Conservation (phyloP, 2,329 filamentous ascomycete species). For the Epicoccum sorghinum region DNA sequence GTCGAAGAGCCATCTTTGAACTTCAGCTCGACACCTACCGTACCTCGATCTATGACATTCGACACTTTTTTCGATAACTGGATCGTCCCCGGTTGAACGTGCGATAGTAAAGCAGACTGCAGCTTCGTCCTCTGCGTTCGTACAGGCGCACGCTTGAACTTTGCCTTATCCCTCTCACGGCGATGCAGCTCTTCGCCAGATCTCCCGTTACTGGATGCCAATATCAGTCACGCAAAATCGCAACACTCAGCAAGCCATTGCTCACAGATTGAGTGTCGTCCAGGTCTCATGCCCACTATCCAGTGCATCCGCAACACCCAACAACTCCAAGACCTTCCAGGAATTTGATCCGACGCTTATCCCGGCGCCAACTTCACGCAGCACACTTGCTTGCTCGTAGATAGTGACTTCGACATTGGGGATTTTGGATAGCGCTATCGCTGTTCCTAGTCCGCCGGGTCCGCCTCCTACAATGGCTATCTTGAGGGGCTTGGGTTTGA, state of each 20-base stretch:
- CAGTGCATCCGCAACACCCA: conserved; percentile 50
- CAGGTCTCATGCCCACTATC: conserved; percentile 42
- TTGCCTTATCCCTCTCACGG: conserved; percentile 15
- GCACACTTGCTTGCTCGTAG: conserved; percentile 53
- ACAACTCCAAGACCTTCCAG: conserved; percentile 56
- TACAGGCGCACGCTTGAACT: conserved; percentile 2
- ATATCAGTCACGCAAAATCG: no score
- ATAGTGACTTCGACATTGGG: conserved; percentile 51
- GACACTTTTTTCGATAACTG: conserved; percentile 54
- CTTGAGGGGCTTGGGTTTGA: conserved; percentile 1
- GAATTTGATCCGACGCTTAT: conserved; percentile 55
- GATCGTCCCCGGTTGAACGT: conserved; percentile 54
- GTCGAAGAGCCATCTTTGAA: conserved; percentile 56
- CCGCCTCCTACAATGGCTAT: conserved; percentile 51
- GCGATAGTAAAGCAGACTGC: conserved; percentile 56
- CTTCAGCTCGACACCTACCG: conserved; percentile 30
- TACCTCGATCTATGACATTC: conserved; percentile 46
- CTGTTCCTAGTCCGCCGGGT: conserved; percentile 51
- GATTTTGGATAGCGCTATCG: conserved; percentile 53
- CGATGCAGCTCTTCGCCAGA: conserved; percentile 37
- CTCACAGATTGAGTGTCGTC: conserved; percentile 41
- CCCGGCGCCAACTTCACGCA: conserved; percentile 57
- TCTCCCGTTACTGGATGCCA: conserved; percentile 37
- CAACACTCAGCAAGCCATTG: background rate
- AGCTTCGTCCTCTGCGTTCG: conserved; percentile 44